phyloP scores from a whole-genome alignment of 2,329 filamentous ascomycete genomes.

The Paracoccidioides lutzii region DNA sequence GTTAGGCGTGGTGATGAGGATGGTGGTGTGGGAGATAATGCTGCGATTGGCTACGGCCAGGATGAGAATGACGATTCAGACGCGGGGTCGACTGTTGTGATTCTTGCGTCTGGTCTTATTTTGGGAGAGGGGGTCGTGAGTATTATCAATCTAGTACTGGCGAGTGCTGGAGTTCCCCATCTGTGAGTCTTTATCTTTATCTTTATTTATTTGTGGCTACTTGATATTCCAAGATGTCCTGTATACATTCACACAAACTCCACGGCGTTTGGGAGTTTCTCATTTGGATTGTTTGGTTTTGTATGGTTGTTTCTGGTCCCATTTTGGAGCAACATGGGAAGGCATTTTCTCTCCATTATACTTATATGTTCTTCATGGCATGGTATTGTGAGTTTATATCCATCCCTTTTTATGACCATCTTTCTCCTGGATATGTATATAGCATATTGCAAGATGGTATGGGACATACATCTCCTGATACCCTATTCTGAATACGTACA shows the following conservation, averaged over 20 bases:
- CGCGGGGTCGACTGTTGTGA: slow-evolving; percentile 57
- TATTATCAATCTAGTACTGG: slow-evolving; percentile 75
- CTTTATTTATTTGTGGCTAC: neutral
- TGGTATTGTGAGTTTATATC: too few relatives aligned
- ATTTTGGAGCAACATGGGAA: neutral
- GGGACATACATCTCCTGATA: too few relatives aligned
- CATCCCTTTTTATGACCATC: too few relatives aligned
- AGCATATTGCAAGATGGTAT: too few relatives aligned
- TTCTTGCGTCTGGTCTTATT: slow-evolving; percentile 83
- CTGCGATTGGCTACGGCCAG: neutral
- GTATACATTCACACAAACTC: neutral
- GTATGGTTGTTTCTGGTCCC: neutral
- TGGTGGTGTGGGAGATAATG: neutral
- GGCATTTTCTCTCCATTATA: too few relatives aligned
- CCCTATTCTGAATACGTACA: too few relatives aligned
- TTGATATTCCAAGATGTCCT: neutral
- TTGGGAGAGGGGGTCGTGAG: slow-evolving; percentile 84
- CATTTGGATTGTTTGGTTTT: neutral
- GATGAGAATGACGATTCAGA: slow-evolving; percentile 30
- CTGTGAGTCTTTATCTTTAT: slow-evolving; percentile 23
- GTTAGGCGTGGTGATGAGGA: neutral
- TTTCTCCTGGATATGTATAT: too few relatives aligned
- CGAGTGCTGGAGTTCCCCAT: slow-evolving; percentile 65
- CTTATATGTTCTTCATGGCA: too few relatives aligned
- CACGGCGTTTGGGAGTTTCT: neutral